These are phyloP conservation scores for Aspergillus sp. DNA, from an alignment of 2,329 filamentous ascomycete genomes.

Conservation along the genomic window DNA sequence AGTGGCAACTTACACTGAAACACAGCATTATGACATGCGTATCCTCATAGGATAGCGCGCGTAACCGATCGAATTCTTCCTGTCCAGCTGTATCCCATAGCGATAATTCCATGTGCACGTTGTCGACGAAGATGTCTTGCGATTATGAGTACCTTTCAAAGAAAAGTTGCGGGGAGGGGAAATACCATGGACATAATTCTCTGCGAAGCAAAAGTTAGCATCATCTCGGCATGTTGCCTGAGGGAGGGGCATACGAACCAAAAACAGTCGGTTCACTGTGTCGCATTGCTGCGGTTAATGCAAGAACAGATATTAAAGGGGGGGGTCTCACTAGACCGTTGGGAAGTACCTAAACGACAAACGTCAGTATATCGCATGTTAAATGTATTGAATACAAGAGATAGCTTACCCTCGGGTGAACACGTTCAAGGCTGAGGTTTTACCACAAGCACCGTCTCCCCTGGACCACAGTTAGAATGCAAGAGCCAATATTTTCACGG, in stretches of 20 bases:
- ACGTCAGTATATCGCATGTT: slow-evolving; percentile 19
- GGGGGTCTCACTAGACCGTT: slow-evolving; percentile 75
- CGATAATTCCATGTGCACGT: slow-evolving; percentile 92
- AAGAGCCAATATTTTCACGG: neutral
- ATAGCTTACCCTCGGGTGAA: slow-evolving; percentile 85
- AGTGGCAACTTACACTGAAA: slow-evolving; percentile 66
- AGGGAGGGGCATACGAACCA: slow-evolving; percentile 44
- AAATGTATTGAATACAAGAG: slow-evolving; percentile 10
- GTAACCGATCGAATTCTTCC: slow-evolving; percentile 96
- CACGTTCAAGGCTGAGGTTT: slow-evolving; percentile 95
- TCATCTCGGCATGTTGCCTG: neutral
- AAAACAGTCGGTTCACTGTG: slow-evolving; percentile 87
- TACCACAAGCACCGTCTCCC: slow-evolving; percentile 93
- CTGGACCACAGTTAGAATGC: slow-evolving; percentile 48
- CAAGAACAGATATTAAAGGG: neutral
- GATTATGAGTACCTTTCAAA: slow-evolving; percentile 20
- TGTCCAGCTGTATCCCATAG: slow-evolving; percentile 98
- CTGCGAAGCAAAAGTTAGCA: slow-evolving; percentile 45
- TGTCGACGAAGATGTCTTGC: slow-evolving; percentile 95
- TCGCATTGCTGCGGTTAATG: slow-evolving; percentile 24
- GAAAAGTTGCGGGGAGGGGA: neutral
- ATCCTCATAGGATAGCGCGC: slow-evolving; percentile 95
- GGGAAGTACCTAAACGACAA: slow-evolving; percentile 74
- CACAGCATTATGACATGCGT: slow-evolving; percentile 99
- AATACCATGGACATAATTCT: slow-evolving; percentile 97